phyloP scores from a whole-genome alignment of 306 rosid species.

The Lithocarpus polystachyus region DNA sequence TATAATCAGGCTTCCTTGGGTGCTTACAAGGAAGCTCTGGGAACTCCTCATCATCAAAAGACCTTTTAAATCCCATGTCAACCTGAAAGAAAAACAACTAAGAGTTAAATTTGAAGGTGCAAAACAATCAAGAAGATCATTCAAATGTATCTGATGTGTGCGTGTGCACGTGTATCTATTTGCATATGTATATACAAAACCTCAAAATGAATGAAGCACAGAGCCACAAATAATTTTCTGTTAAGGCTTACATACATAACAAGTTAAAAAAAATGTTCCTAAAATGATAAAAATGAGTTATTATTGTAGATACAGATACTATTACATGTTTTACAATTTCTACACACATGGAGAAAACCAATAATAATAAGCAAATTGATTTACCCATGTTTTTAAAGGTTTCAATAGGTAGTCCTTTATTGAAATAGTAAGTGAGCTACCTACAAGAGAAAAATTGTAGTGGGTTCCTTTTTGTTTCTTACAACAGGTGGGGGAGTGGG shows the following conservation, averaged over 20 bases:
- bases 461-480: too few relatives aligned
- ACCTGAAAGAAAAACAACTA: conserved; percentile 16
- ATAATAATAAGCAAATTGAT: too few relatives aligned
- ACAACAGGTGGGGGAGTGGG: too few relatives aligned
- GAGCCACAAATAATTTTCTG: not conserved
- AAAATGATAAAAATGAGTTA: too few relatives aligned
- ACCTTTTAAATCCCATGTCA: conserved; percentile 58
- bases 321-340: too few relatives aligned
- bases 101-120: not conserved
- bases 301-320: too few relatives aligned
- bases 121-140: not conserved
- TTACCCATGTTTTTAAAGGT: too few relatives aligned
- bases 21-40: conserved; percentile 44
- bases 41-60: conserved; percentile 37
- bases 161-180: not conserved
- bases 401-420: too few relatives aligned
- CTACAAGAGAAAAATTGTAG: not conserved
- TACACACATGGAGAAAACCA: too few relatives aligned
- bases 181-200: not conserved
- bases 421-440: not conserved
- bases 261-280: too few relatives aligned
- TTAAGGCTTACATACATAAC: not conserved
- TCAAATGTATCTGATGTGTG: not conserved
- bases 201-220: not conserved
- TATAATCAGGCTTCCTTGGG: conserved; percentile 35